Base-by-base conservation (phyloP, 2,329 filamentous ascomycete species). In the Sporothrix humicola region DNA sequence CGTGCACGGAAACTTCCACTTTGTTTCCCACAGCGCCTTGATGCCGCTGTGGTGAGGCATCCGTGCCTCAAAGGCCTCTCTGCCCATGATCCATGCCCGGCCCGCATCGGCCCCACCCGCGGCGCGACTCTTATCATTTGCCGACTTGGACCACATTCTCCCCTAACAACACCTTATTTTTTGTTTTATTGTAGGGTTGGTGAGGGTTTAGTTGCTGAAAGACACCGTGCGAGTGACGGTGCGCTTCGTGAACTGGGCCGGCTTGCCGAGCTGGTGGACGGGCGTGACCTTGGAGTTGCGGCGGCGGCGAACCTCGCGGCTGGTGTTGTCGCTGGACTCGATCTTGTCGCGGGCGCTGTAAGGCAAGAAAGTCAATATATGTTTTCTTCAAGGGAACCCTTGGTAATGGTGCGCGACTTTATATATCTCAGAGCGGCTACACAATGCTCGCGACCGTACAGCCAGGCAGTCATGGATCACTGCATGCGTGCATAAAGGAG, bases 11-110 rank as follows among this genome's bases (percentile, higher is more conserved):
- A 87, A 84, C 81, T 90, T 90, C 92, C 92, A 94, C 81, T 93
- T 93, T 7, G 89, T 92, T 82, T 93, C 90, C 92, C 92, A 94
- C 42, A 92, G 82, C 10, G 86, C 86, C 78, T 87, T 83, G 76
- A 91, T 89, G 31, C 87, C 87, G 48, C 85, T 83, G 76, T 90
- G 87, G 78, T 91, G 89, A 23, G 88, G 85, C 84, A 86, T 85
- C 74, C 79, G 79, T 15, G 74, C 77, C 78, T 84, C 81, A 78
- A 84, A 86, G 58, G 81, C 82, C 75, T 82, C 79, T 23, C 76
- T 74, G 72, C 84, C 84, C 84, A 86, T 85, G 65, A 81, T 79
- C 84, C 84, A 86, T 13, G 81, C 52, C 44, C 65, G 20, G 52
- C 52, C 68, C 3, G 15, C 23, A 12, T 31, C 42, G 23, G 44